Evolutionary conservation across 441 rosid species (phyloP), one percentile per base, ranked within the genome.

Genomic region (Populus hybrid): DNA sequence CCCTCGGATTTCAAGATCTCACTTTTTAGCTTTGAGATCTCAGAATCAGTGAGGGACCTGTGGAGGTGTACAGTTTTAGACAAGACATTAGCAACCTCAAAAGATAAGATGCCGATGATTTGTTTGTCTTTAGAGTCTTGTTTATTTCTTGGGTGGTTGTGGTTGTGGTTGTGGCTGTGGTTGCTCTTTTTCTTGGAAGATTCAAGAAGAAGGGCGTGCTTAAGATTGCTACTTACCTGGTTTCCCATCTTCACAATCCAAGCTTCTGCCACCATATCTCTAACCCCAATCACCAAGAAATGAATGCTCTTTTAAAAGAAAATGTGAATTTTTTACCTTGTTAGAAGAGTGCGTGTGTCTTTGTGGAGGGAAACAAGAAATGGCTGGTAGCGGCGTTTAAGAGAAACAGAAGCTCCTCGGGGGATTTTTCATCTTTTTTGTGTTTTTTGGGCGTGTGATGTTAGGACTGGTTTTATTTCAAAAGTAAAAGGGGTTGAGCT

Each of bases 181-280:
- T 70, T 32, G 34, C 6, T 85, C 35, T 63, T 79, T 57, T 81
- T 86, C 72, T 69, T 80, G 42, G 84, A 26, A 67, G 90, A 80
- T 66, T 93, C 95, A 1, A 85, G 85, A 75, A 89, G 94, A 26
- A 95, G 83, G 40, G 95, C 98, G 80, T 90, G 93, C 86, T 93
- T 95, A 67, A 95, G 90, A 89, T 95, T 95, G 71, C 83, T 59
- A 81, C 97, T 95, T 50, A 95, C 98, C 89, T 95, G 98, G 91
- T 89, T 95, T 26, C 97, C 89, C 97, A 95, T 91, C 86, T 86
- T 95, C 76, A 92, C 80, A 73, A 95, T 88, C 99, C 97, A 95
- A 91, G 95, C 83, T 73, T 95, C 97, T 40, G 92, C 93, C 82
- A 95, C 98, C 99, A 94, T 95, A 76, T 88, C 87, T 79, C 85